Base-by-base conservation (phyloP, 2,329 filamentous ascomycete species). In the Plectosphaerella plurivora region DNA sequence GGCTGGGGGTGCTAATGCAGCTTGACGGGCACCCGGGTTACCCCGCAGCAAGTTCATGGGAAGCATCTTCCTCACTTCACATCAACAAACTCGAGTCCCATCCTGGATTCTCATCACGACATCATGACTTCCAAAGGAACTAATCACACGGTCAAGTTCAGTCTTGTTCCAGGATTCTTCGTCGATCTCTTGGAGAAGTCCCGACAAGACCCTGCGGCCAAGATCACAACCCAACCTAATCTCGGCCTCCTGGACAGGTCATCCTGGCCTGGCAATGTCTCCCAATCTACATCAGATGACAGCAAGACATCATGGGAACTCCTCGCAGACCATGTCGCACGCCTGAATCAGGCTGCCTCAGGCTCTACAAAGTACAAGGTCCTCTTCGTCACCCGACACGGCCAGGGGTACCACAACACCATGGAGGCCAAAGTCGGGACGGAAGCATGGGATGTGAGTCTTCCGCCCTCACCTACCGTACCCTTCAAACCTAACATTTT, bases 341-440 rank as follows among this genome's bases (percentile, higher is more conserved):
- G 68, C 24, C 63, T 83, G 44, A 81, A 81, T 61, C 51, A 65
- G 10, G 60, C 69, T 7, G 67, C 70, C 3, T 65, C 71, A 72
- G 69, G 50, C 37, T 24, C 5, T 33, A 15, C 18, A 11, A 24
- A 74, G 28, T 89, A 88, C 71, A 86, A 87, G 60, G 73, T 91
- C 10, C 63, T 90, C 28, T 85, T 85, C 66, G 74, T 88, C 65
- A 86, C 81, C 3, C 81, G 87, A 39, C 87, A 90, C 62, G 87
- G 87, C 20, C 79, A 90, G 66, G 87, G 87, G 11, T 82, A 72
- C 59, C 80, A 84, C 57, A 84, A 84, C 57, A 75, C 75, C 7
- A 85, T 85, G 12, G 83, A 88, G 66, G 72, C 73, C 25, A 86
- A 75, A 64, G 88, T 87, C 58, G 85, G 85, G 46, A 88, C 84